These are phyloP conservation scores for Diaporthe vaccinii DNA, from an alignment of 2,329 filamentous ascomycete genomes.

Conservation along the genomic window DNA sequence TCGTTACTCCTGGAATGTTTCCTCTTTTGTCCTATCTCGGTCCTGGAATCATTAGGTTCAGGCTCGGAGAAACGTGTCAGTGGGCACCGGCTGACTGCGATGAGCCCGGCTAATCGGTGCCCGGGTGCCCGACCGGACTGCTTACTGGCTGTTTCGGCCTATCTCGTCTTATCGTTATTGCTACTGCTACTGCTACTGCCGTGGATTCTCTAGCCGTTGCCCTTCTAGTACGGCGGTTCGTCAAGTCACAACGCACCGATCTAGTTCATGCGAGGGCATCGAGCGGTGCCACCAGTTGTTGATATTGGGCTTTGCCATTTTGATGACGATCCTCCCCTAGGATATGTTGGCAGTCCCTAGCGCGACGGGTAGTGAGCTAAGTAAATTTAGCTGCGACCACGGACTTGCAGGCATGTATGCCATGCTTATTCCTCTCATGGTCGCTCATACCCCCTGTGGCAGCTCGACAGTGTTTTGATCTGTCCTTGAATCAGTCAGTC, in stretches of 20 bases:
- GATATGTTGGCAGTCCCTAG: conserved; percentile 18
- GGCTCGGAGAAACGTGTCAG: conserved; percentile 19
- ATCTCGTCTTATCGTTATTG: not conserved
- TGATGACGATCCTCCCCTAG: conserved; percentile 2
- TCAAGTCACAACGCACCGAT: conserved; percentile 1
- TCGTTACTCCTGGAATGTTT: not conserved
- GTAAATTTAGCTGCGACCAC: conserved; percentile 22
- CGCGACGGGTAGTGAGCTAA: conserved; percentile 8
- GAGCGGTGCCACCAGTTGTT: conserved; percentile 11
- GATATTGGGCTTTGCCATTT: not conserved
- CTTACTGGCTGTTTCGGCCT: conserved; percentile 3
- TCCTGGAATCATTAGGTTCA: not conserved
- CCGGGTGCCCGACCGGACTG: conserved; percentile 31
- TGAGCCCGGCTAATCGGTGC: not conserved
- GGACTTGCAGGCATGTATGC: not conserved
- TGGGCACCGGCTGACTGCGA: conserved; percentile 21
- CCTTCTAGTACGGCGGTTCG: not conserved
- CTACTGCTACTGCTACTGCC: conserved; percentile 6
- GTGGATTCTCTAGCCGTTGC: conserved; percentile 16
- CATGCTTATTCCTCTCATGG: not conserved
- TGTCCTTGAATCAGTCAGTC: not conserved
- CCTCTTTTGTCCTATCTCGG: conserved; percentile 6
- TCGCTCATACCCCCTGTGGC: not conserved
- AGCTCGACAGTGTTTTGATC: not conserved
- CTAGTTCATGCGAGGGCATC: conserved; percentile 11